Percentiles rank a stretch among this genome's conserved stretches.
These are phyloP conservation scores for Backusella tuberculispora DNA, from an alignment of 192 early-diverging fungal species.

Conservation along the genomic window DNA sequence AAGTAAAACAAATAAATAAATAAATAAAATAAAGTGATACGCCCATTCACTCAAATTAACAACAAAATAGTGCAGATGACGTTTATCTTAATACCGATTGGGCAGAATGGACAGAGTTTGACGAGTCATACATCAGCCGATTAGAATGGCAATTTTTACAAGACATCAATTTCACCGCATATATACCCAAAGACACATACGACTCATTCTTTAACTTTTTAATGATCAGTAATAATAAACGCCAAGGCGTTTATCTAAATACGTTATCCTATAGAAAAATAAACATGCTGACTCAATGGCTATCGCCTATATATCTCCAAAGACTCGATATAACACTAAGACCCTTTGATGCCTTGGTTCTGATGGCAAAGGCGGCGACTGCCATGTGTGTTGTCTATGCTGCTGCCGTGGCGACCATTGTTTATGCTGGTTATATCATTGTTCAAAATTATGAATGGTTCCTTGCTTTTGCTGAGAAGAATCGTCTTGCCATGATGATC, in stretches of 20 bases:
- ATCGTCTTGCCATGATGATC: background rate
- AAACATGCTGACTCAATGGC: constrained; percentile 44
- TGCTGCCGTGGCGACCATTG: constrained; percentile 22
- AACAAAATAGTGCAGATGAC: constrained; percentile 38
- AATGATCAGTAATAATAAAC: constrained; percentile 47
- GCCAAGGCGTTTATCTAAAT: constrained; percentile 32
- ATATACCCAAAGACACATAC: constrained; percentile 48
- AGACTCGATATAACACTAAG: constrained; percentile 44
- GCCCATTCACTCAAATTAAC: background rate
- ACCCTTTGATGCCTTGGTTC: constrained; percentile 34
- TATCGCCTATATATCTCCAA: constrained; percentile 41
- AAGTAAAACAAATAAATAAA: constrained; percentile 1
- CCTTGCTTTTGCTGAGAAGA: background rate
- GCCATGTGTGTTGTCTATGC: constrained; percentile 26
- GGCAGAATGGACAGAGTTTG: constrained; percentile 45
- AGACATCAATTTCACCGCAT: constrained; percentile 45
- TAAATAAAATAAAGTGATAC: background rate
- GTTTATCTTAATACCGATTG: constrained; percentile 53
- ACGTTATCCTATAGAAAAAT: constrained; percentile 49
- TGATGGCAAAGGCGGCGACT: constrained; percentile 24
- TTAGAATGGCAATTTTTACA: constrained; percentile 49
- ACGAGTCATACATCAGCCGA: constrained; percentile 37
- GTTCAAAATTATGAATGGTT: constrained; percentile 21
- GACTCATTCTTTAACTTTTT: constrained; percentile 49
- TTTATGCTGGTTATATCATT: constrained; percentile 21